These are phyloP conservation scores for Tolypocladium ovalisporum DNA, from an alignment of 2,329 filamentous ascomycete genomes.

Conservation along the genomic window DNA sequence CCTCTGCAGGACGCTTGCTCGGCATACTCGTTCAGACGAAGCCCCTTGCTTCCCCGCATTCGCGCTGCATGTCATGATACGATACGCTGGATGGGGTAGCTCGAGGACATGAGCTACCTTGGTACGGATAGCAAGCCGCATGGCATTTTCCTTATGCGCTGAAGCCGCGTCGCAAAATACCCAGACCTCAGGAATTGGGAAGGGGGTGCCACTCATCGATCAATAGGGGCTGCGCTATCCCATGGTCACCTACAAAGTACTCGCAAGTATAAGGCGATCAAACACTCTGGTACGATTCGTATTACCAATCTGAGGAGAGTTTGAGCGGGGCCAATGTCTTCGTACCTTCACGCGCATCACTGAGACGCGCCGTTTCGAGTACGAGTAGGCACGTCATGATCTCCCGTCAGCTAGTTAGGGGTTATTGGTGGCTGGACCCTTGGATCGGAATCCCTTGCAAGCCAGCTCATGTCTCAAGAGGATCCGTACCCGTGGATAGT, in stretches of 20 bases:
- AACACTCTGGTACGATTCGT: not conserved
- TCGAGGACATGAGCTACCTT: not conserved
- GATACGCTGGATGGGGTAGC: not conserved
- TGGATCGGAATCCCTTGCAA: not conserved
- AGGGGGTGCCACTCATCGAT: not conserved
- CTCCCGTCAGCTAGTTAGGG: not conserved
- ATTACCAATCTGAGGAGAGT: not conserved
- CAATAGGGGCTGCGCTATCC: not conserved
- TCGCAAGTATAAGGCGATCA: not conserved
- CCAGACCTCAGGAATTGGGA: not conserved
- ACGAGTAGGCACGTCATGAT: not conserved
- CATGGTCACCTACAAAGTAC: not conserved
- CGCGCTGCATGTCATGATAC: not conserved
- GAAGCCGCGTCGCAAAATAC: conserved; percentile 1
- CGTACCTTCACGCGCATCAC: not conserved
- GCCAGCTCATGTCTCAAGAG: not conserved
- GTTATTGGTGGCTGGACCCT: not conserved
- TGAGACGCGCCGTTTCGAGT: not conserved
- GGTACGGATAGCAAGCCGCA: not conserved
- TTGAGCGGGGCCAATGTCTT: not conserved
- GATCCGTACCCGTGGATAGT: not conserved
- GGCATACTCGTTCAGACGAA: not conserved
- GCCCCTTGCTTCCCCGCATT: not conserved
- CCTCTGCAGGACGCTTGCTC: not conserved
- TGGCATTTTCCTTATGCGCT: not conserved